phyloP scores from a whole-genome alignment of 2,329 filamentous ascomycete species.

The Fusarium chaquense region DNA sequence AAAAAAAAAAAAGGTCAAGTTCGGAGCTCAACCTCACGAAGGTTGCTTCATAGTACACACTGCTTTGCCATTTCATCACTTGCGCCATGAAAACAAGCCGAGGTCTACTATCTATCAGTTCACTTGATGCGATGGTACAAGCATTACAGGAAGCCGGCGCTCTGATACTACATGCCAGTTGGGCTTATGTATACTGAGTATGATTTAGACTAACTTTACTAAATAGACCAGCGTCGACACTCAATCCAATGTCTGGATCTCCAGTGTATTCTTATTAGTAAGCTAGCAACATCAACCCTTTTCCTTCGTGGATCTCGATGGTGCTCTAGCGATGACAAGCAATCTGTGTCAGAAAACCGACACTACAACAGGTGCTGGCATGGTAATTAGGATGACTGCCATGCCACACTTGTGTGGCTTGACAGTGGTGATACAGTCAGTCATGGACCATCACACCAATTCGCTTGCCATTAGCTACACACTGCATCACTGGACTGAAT shows the following conservation, averaged over 20 bases:
- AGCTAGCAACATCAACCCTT: neutral
- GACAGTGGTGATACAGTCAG: slow-evolving; percentile 5
- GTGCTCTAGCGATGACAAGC: neutral
- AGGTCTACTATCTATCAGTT: neutral
- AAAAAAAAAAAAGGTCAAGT: neutral
- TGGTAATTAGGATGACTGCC: slow-evolving; percentile 10
- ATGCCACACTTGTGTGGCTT: slow-evolving; percentile 5
- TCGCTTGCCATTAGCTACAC: slow-evolving; percentile 30
- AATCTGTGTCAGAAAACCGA: neutral
- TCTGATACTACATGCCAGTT: neutral
- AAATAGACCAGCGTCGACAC: too few species aligned
- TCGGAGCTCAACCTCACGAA: neutral
- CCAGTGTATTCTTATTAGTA: neutral
- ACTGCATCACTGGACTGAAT: slow-evolving; percentile 7
- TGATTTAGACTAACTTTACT: neutral
- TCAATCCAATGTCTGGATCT: neutral
- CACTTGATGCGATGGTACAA: neutral
- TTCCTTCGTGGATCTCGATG: neutral
- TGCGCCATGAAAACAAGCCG: neutral
- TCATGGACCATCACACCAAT: slow-evolving; percentile 13
- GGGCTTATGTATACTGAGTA: neutral
- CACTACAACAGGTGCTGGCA: slow-evolving; percentile 21
- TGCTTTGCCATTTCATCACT: neutral
- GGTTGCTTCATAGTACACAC: neutral
- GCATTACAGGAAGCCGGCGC: neutral